Percentiles rank a stretch among this genome's conserved stretches.
phyloP scores from a whole-genome alignment of 768 basidiomycete species.

The Sporobolomyces pararoseus region DNA sequence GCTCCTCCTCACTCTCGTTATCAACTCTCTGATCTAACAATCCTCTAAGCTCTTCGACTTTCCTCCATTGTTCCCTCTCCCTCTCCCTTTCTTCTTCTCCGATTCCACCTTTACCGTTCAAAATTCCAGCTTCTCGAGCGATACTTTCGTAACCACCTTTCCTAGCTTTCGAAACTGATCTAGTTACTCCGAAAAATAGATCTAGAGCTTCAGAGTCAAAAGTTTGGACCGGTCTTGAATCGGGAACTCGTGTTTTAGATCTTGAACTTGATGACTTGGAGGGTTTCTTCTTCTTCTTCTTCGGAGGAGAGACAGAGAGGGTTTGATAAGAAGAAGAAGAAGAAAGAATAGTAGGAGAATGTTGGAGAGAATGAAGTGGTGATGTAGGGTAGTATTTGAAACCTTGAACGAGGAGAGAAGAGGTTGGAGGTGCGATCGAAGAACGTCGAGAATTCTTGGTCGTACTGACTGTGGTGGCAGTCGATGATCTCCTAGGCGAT shows the following conservation, averaged over 20 bases:
- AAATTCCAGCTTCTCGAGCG: no score
- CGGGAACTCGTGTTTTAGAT: neutral
- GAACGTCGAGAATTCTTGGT: no score
- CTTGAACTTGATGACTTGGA: neutral
- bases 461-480: no score
- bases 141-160: neutral
- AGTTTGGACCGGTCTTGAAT: neutral
- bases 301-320: no score
- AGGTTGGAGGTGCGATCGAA: neutral
- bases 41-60: neutral
- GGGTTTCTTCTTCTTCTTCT: neutral
- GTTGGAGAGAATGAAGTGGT: neutral
- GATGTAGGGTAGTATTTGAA: neutral
- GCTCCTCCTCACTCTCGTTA: neutral
- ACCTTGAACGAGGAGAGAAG: neutral
- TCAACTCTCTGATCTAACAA: neutral
- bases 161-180: neutral
- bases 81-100: neutral
- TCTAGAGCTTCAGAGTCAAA: conserved; percentile 4
- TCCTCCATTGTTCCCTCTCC: neutral
- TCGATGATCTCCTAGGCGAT: neutral
- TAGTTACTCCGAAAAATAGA: neutral
- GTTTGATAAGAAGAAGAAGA: neutral
- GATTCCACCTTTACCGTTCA: no score
- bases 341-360: neutral